Conservation (phyloP, 2,329 filamentous ascomycete species). For the Proliferodiscus dingleyae region DNA sequence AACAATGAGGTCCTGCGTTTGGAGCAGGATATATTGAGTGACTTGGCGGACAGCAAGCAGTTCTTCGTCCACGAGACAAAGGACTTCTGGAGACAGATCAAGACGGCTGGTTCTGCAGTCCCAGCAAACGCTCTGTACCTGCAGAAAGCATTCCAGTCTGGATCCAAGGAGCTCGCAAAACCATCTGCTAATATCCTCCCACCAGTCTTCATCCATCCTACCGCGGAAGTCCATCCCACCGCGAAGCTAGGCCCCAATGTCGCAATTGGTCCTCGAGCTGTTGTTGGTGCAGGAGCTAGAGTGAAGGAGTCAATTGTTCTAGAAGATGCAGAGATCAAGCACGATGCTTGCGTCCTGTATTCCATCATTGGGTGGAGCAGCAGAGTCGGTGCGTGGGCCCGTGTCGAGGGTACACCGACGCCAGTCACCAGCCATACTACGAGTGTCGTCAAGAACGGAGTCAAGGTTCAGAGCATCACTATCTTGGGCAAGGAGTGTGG, state of each 20-base stretch:
- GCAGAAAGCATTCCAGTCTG: conserved; percentile 83
- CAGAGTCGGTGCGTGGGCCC: conserved; percentile 94
- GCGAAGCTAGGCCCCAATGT: conserved; percentile 97
- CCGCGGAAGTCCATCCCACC: conserved; percentile 83
- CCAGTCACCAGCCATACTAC: conserved; percentile 84
- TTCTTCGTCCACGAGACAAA: conserved; percentile 99
- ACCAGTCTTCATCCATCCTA: conserved; percentile 92
- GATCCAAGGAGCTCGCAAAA: conserved; percentile 73
- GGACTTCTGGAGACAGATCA: conserved; percentile 99
- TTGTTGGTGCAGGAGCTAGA: conserved; percentile 79
- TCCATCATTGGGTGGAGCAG: conserved; percentile 97
- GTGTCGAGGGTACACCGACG: conserved; percentile 91
- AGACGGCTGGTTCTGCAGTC: conserved; percentile 94
- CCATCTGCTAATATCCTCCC: conserved; percentile 84
- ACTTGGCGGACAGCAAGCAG: conserved; percentile 93
- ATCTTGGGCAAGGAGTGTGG: conserved; percentile 95
- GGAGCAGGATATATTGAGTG: conserved; percentile 93
- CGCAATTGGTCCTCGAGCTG: conserved; percentile 84
- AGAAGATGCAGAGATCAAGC: conserved; percentile 92
- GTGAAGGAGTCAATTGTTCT: conserved; percentile 95
- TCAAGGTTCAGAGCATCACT: conserved; percentile 98
- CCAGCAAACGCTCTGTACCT: conserved; percentile 96
- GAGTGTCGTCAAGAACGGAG: conserved; percentile 93
- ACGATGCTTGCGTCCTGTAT: conserved; percentile 93
- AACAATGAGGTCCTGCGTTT: conserved; percentile 86